These are phyloP conservation scores for Wickerhamomyces sp. DNA, from an alignment of 1,139 yeast genomes.

Conservation along the genomic window DNA sequence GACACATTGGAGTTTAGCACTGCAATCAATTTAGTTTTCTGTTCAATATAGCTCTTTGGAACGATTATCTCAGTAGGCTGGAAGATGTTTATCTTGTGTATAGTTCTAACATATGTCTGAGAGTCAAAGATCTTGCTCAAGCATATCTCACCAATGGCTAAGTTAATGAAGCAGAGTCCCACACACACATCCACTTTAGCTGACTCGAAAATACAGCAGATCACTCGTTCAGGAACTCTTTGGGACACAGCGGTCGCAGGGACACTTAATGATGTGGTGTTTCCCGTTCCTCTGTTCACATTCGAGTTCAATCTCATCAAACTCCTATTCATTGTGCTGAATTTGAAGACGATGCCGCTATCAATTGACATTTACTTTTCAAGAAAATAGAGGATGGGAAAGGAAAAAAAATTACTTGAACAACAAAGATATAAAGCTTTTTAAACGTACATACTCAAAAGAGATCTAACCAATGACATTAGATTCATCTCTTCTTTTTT, in stretches of 20 bases:
- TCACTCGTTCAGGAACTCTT: constrained; percentile 19
- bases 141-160: constrained; percentile 33
- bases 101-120: constrained; percentile 40
- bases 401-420: too few relatives aligned
- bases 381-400: too few relatives aligned
- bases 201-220: constrained; percentile 32
- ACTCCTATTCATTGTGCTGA: too few relatives aligned
- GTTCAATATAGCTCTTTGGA: constrained; percentile 27
- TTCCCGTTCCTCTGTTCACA: neutral
- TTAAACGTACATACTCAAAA: neutral
- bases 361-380: too few relatives aligned
- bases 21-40: constrained; percentile 32
- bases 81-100: constrained; percentile 36
- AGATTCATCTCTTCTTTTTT: constrained; percentile 48
- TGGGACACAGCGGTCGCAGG: constrained; percentile 19
- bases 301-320: neutral
- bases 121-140: constrained; percentile 37
- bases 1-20: constrained; percentile 33
- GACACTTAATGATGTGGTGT: constrained; percentile 13
- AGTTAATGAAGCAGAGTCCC: constrained; percentile 35
- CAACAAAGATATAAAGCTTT: too few relatives aligned
- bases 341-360: too few relatives aligned
- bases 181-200: constrained; percentile 27
- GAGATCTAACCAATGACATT: constrained; percentile 34
- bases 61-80: constrained; percentile 35